Percentiles rank a stretch among this genome's conserved stretches.
These are phyloP conservation scores for Ceratocystis colombiana DNA, from an alignment of 2,329 filamentous ascomycete species.

Conservation along the genomic window DNA sequence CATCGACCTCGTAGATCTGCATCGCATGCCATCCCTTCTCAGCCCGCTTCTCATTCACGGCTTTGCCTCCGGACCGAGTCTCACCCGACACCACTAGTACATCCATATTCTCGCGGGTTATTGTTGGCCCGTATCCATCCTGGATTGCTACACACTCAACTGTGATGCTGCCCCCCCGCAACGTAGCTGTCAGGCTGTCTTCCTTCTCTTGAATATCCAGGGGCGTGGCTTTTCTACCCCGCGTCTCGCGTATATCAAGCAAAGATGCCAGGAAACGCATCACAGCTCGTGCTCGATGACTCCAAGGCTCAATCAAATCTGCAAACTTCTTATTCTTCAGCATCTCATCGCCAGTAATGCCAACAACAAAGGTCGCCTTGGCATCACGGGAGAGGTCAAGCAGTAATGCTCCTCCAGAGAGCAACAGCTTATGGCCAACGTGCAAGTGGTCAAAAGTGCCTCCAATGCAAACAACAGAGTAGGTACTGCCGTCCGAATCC, in stretches of 20 bases:
- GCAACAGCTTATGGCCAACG: slow-evolving; percentile 86
- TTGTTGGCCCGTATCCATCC: slow-evolving; percentile 83
- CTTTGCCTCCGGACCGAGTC: slow-evolving; percentile 70
- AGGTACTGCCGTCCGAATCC: background rate
- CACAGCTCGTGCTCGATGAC: slow-evolving; percentile 56
- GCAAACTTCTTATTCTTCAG: slow-evolving; percentile 83
- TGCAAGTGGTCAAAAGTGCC: slow-evolving; percentile 97
- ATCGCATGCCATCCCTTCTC: slow-evolving; percentile 67
- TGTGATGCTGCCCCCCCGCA: slow-evolving; percentile 50
- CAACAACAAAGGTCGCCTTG: slow-evolving; percentile 56
- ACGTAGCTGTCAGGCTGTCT: slow-evolving; percentile 35
- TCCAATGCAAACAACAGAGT: slow-evolving; percentile 58
- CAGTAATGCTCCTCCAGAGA: slow-evolving; percentile 74
- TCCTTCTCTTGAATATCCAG: slow-evolving; percentile 18
- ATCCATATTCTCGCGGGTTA: slow-evolving; percentile 66
- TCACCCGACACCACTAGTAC: slow-evolving; percentile 81
- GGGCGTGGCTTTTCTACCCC: slow-evolving; percentile 6
- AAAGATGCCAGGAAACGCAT: slow-evolving; percentile 54
- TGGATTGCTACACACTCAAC: slow-evolving; percentile 77
- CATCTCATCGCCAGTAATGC: slow-evolving; percentile 79
- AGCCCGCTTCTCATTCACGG: slow-evolving; percentile 71
- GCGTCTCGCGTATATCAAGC: slow-evolving; percentile 31
- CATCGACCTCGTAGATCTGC: slow-evolving; percentile 79
- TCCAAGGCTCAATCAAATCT: slow-evolving; percentile 72
- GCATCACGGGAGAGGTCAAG: slow-evolving; percentile 37